These are phyloP conservation scores for Phytophthora chlamydospora DNA, from an alignment of 352 stramenopile genomes.

Conservation along the genomic window DNA sequence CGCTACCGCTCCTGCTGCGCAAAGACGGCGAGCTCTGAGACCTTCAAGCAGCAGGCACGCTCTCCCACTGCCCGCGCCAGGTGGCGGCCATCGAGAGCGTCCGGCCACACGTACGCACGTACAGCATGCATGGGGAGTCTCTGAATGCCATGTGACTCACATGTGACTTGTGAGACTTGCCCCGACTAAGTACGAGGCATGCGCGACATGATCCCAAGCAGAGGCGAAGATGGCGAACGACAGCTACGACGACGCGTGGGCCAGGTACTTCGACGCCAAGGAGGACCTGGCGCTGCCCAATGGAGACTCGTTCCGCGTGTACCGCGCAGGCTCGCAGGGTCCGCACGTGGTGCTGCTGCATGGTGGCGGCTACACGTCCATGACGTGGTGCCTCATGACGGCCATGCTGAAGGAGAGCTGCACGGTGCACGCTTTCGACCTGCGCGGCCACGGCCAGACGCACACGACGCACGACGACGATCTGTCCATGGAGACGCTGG, in stretches of 20 bases:
- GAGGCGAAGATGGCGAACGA: slow-evolving; percentile 2
- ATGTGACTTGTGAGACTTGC: no score
- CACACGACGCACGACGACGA: slow-evolving; percentile 66
- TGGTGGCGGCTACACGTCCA: slow-evolving; percentile 84
- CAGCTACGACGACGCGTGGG: slow-evolving; percentile 57
- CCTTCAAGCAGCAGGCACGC: slow-evolving; percentile 13
- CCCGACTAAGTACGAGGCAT: no score
- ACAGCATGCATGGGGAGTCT: not conserved
- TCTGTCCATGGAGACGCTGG: slow-evolving; percentile 75
- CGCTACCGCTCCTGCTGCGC: not conserved
- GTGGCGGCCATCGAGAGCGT: slow-evolving; percentile 9
- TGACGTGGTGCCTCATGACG: slow-evolving; percentile 85
- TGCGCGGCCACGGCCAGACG: slow-evolving; percentile 80
- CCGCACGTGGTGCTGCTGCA: slow-evolving; percentile 85
- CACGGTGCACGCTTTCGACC: slow-evolving; percentile 83
- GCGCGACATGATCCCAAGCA: no score
- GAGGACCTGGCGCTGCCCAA: slow-evolving; percentile 67
- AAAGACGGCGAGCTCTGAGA: slow-evolving; percentile 13
- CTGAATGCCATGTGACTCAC: no score
- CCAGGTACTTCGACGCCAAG: slow-evolving; percentile 76
- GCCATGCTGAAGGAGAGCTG: slow-evolving; percentile 75
- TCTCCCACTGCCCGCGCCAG: slow-evolving; percentile 22
- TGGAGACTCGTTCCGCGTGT: slow-evolving; percentile 83
- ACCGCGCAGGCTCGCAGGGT: slow-evolving; percentile 66
- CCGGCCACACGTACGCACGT: not conserved